phyloP scores from a whole-genome alignment of 1,284 basidiomycete species.

The Ustilago bromivora region DNA sequence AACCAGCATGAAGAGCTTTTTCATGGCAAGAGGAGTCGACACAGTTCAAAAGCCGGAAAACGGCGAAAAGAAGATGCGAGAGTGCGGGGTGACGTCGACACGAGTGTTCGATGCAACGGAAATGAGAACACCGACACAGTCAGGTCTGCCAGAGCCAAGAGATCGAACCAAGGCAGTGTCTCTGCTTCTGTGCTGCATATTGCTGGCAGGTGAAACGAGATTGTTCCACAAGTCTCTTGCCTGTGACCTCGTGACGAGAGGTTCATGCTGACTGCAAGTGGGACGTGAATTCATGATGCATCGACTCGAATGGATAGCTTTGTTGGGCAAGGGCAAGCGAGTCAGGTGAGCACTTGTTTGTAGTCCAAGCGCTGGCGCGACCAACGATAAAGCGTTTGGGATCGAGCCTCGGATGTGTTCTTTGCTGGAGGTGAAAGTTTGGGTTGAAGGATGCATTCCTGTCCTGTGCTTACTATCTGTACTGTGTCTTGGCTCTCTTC shows the following conservation, averaged over 20 bases:
- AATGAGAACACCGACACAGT: background rate
- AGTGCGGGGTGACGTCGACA: conserved; percentile 30
- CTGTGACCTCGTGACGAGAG: background rate
- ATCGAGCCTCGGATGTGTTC: background rate
- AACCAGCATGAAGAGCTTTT: background rate
- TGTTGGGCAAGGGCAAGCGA: background rate
- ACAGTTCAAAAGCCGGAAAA: background rate
- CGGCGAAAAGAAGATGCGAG: background rate
- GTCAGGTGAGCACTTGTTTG: conserved; percentile 4
- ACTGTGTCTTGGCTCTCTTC: conserved; percentile 3
- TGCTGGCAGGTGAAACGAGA: background rate
- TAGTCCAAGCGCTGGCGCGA: background rate
- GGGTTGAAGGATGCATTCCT: conserved; percentile 5
- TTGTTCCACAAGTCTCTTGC: background rate
- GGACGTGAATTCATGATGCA: background rate
- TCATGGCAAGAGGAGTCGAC: background rate
- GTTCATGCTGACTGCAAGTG: background rate
- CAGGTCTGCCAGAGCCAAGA: background rate
- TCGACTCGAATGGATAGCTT: background rate
- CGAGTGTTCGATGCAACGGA: conserved; percentile 10
- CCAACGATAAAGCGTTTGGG: background rate
- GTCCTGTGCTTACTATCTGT: conserved; percentile 12
- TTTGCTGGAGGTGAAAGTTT: background rate
- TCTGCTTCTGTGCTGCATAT: background rate
- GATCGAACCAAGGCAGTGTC: background rate